These are phyloP conservation scores for Lepiota venenata DNA, from an alignment of 768 basidiomycete species.

Conservation along the genomic window DNA sequence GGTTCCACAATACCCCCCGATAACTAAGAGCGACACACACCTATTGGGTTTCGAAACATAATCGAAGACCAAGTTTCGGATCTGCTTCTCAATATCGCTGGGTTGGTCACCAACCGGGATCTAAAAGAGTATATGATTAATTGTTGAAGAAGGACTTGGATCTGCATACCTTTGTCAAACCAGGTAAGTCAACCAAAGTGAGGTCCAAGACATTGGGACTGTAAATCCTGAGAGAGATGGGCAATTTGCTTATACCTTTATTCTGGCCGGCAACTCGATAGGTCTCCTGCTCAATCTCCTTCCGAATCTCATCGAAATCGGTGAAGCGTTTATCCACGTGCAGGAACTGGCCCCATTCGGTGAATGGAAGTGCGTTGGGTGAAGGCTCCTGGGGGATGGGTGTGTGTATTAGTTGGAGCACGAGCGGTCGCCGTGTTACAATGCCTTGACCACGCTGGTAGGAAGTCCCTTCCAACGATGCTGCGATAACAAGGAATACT, in stretches of 20 bases:
- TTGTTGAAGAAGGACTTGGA: not conserved
- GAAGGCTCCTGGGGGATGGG: constrained; percentile 54
- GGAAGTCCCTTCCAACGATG: constrained; percentile 92
- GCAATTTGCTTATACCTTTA: constrained; percentile 95
- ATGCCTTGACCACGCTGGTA: constrained; percentile 90
- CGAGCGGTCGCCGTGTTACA: constrained; percentile 92
- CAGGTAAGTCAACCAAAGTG: constrained; percentile 95
- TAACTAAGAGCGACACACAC: constrained; percentile 37
- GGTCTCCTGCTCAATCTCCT: constrained; percentile 98
- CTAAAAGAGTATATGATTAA: constrained; percentile 31
- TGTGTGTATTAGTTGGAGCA: constrained; percentile 94
- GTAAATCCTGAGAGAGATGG: constrained; percentile 93
- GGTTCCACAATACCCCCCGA: not conserved
- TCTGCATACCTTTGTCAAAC: constrained; percentile 82
- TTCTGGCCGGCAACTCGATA: constrained; percentile 97
- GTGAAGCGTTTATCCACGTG: constrained; percentile 96
- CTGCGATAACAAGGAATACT: constrained; percentile 35
- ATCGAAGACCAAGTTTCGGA: constrained; percentile 89
- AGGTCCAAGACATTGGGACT: constrained; percentile 94
- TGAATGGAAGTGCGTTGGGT: constrained; percentile 42
- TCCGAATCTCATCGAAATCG: constrained; percentile 92
- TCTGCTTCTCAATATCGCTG: constrained; percentile 96
- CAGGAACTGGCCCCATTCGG: constrained; percentile 97
- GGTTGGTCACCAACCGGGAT: constrained; percentile 97
- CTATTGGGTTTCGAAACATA: constrained; percentile 97